Conservation (phyloP, 176 grass and related monocot genomes). For the Oryza nivara region DNA sequence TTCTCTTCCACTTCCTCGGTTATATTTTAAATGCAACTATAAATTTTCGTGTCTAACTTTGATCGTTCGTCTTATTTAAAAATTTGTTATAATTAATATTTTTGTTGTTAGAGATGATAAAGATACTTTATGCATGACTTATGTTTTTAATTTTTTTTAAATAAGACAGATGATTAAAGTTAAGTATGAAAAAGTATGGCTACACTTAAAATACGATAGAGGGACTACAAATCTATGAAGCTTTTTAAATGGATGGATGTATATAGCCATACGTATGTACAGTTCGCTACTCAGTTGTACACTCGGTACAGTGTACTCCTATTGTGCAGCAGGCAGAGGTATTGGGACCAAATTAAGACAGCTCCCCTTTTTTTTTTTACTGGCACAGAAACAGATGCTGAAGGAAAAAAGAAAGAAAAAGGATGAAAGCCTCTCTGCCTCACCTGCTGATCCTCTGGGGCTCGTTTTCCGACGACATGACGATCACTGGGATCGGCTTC, state of each 20-base stretch:
- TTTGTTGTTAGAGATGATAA: too few species aligned
- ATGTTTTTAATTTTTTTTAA: too few species aligned
- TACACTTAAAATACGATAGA: too few species aligned
- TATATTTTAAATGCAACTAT: too few species aligned
- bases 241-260: slow-evolving; percentile 3
- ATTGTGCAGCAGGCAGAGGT: neutral
- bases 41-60: too few species aligned
- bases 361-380: neutral
- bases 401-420: neutral
- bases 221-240: neutral
- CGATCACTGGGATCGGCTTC: slow-evolving; percentile 84
- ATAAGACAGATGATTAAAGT: too few species aligned
- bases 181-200: too few species aligned
- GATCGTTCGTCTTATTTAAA: too few species aligned
- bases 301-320: neutral
- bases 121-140: too few species aligned
- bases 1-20: too few species aligned
- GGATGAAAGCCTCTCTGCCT: neutral
- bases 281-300: neutral
- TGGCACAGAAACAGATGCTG: slow-evolving; percentile 32
- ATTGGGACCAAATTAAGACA: neutral
- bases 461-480: slow-evolving; percentile 99
- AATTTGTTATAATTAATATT: too few species aligned
- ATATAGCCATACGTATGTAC: neutral
- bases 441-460: slow-evolving; percentile 97